phyloP scores from a whole-genome alignment of 164 flowering plant genomes.

The Umbilicus rupestris region DNA sequence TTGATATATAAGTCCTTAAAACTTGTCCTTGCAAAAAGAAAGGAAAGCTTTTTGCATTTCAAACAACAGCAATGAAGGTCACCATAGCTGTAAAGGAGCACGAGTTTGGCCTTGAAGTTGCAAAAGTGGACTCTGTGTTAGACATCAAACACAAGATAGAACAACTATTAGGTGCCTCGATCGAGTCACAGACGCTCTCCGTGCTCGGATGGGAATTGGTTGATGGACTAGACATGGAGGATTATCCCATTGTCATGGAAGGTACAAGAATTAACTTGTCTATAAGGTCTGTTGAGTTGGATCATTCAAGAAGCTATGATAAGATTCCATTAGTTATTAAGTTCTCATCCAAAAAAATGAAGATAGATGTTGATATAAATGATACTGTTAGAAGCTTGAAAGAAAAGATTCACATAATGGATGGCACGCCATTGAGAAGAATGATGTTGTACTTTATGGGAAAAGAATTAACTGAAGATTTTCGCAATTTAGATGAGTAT shows the following conservation, averaged over 20 bases:
- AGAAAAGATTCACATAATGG: conserved; percentile 63
- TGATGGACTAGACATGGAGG: conserved; percentile 75
- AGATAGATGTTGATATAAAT: conserved; percentile 39
- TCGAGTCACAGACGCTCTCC: conserved; percentile 37
- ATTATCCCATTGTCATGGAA: conserved; percentile 48
- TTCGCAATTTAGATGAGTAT: conserved; percentile 45
- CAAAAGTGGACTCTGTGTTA: conserved; percentile 35
- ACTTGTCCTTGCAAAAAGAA: neutral
- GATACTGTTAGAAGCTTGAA: conserved; percentile 61
- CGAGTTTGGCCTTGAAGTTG: conserved; percentile 40
- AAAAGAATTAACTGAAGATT: conserved; percentile 48
- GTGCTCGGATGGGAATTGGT: conserved; percentile 50
- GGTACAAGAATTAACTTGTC: conserved; percentile 53
- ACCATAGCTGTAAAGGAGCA: conserved; percentile 21
- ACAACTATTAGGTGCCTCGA: conserved; percentile 40
- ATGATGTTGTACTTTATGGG: conserved; percentile 42
- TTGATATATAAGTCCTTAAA: neutral
- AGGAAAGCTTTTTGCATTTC: neutral
- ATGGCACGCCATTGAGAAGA: conserved; percentile 48
- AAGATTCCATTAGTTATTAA: conserved; percentile 35
- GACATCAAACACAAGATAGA: conserved; percentile 49
- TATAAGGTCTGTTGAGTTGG: conserved; percentile 9
- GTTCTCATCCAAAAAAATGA: conserved; percentile 32
- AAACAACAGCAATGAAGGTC: conserved; percentile 35
- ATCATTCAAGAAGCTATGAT: neutral